Conservation (phyloP, 163 green algal genomes). For the Scenedesmus sp. region DNA sequence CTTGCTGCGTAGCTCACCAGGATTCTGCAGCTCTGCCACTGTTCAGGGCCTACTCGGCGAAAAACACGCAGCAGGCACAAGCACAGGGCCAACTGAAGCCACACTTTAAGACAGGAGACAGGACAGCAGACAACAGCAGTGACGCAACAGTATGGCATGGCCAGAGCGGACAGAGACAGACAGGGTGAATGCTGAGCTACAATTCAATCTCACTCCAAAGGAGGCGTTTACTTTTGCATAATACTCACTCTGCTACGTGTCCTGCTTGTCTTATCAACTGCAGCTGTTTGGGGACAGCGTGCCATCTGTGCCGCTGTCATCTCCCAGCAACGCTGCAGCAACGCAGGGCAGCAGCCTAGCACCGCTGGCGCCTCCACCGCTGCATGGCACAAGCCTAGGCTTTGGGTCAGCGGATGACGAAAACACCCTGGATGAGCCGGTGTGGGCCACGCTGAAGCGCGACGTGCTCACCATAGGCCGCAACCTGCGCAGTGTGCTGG, state of each 20-base stretch:
- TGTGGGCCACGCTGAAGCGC: constrained; percentile 91
- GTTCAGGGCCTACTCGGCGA: not conserved
- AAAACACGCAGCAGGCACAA: not conserved
- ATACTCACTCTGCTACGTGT: not conserved
- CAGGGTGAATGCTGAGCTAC: not conserved
- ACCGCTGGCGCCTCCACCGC: not conserved
- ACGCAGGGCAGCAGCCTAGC: not conserved
- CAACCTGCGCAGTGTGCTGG: constrained; percentile 91
- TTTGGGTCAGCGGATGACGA: constrained; percentile 35
- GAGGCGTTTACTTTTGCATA: not conserved
- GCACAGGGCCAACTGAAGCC: not conserved
- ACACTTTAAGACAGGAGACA: constrained; percentile 6
- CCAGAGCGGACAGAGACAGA: constrained; percentile 48
- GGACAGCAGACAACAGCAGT: constrained; percentile 11
- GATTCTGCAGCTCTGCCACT: not conserved
- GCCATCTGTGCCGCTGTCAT: constrained; percentile 25
- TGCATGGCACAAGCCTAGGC: constrained; percentile 15
- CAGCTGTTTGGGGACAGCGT: constrained; percentile 57
- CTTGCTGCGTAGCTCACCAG: not conserved
- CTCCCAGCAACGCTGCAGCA: not conserved
- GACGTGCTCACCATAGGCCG: constrained; percentile 91
- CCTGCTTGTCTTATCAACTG: not conserved
- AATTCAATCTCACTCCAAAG: not conserved
- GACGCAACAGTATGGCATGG: constrained; percentile 45
- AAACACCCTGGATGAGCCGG: constrained; percentile 95